A percentile compares a stretch with the other conserved stretches of the same genome.
These are phyloP conservation scores for Avena atlantica DNA, from an alignment of 176 grass and related monocot genomes.

Conservation along the genomic window DNA sequence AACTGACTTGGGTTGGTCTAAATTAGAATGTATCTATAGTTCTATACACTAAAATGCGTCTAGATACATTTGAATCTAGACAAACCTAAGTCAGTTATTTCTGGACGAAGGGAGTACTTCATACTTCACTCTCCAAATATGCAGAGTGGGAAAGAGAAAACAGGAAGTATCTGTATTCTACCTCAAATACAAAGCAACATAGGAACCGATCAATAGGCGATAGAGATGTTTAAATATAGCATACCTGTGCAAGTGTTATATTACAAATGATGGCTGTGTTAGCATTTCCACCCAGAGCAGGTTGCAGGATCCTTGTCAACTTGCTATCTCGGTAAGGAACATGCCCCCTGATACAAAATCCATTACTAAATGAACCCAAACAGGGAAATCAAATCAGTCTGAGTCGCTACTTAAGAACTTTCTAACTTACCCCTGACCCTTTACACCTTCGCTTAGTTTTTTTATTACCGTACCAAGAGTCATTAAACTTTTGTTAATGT, in stretches of 20 bases:
- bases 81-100: no score
- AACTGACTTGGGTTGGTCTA: no score
- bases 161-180: background rate
- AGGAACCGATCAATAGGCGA: background rate
- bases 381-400: slow-evolving; percentile 33
- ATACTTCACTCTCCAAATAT: slow-evolving; percentile 5
- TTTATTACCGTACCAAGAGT: slow-evolving; percentile 92
- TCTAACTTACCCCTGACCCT: slow-evolving; percentile 81
- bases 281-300: slow-evolving; percentile 92
- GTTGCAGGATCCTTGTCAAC: slow-evolving; percentile 88
- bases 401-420: slow-evolving; percentile 16
- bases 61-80: no score
- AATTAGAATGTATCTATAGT: no score
- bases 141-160: slow-evolving; percentile 2
- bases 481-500: slow-evolving; percentile 98
- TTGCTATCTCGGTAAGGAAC: slow-evolving; percentile 97
- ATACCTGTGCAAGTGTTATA: slow-evolving; percentile 93
- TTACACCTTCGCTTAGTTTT: slow-evolving; percentile 90
- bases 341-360: slow-evolving; percentile 66
- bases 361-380: slow-evolving; percentile 42
- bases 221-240: slow-evolving; percentile 3
- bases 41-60: no score
- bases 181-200: no score
- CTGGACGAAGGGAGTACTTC: no score
- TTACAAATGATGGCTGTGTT: slow-evolving; percentile 98